phyloP scores from a whole-genome alignment of 2,329 filamentous ascomycete genomes.

The Sporothrix phasma region DNA sequence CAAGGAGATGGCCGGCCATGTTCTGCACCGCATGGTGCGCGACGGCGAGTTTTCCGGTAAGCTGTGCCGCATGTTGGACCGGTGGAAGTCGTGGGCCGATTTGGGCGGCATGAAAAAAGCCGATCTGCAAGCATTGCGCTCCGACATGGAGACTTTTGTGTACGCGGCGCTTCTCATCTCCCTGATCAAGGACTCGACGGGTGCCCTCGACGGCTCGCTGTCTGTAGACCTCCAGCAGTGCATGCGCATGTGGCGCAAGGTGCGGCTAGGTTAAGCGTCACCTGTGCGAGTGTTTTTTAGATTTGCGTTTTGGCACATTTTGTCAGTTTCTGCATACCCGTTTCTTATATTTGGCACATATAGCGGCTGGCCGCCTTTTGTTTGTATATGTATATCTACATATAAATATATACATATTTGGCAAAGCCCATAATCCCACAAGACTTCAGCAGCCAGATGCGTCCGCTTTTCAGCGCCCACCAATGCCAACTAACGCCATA shows the following conservation, averaged over 20 bases:
- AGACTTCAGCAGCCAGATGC: neutral
- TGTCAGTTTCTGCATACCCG: neutral
- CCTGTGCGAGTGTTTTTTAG: too few relatives aligned
- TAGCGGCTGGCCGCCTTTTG: neutral
- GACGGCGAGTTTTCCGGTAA: slow-evolving; percentile 34
- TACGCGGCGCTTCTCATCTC: slow-evolving; percentile 39
- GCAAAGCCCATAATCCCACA: neutral
- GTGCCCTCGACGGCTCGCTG: slow-evolving; percentile 37
- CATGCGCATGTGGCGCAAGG: slow-evolving; percentile 42
- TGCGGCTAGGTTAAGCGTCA: slow-evolving; percentile 34
- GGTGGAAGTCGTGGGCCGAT: slow-evolving; percentile 46
- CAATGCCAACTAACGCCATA: neutral
- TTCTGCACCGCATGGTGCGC: slow-evolving; percentile 44
- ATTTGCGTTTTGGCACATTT: neutral
- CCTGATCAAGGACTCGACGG: slow-evolving; percentile 36
- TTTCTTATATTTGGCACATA: neutral
- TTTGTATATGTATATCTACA: neutral
- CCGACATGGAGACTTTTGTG: slow-evolving; percentile 35
- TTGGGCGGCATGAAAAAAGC: slow-evolving; percentile 42
- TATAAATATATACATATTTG: neutral
- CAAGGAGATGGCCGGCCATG: slow-evolving; percentile 34
- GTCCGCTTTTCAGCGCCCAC: neutral
- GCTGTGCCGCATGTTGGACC: slow-evolving; percentile 37
- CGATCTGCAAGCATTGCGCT: slow-evolving; percentile 32
- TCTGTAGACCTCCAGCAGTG: slow-evolving; percentile 46